Conservation (phyloP, 495 filamentous ascomycete species). For the Hypoxylon cercidicola region DNA sequence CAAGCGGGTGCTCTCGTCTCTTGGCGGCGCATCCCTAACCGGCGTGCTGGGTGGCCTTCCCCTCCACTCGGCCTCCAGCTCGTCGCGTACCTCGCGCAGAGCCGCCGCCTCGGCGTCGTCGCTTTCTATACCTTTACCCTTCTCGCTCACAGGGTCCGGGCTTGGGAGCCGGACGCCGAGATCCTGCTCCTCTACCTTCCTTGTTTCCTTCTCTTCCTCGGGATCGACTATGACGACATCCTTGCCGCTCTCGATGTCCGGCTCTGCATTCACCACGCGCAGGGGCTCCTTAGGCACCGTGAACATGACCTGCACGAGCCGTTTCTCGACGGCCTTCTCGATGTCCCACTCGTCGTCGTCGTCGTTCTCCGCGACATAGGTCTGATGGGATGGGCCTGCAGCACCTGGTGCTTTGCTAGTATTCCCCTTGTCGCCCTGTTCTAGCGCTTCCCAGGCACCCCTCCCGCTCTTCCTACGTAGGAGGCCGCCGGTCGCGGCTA, state of each 20-base stretch:
- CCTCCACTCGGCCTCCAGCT: conserved; percentile 41
- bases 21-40: background rate
- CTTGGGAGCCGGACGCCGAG: conserved; percentile 13
- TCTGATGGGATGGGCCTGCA: conserved; percentile 2
- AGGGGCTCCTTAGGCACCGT: conserved; percentile 87
- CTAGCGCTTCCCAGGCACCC: conserved; percentile 53
- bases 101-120: conserved; percentile 26
- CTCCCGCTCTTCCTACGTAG: conserved; percentile 55
- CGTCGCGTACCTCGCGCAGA: conserved; percentile 35
- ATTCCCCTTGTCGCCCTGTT: conserved; percentile 23
- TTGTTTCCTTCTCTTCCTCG: conserved; percentile 27
- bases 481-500: conserved; percentile 46
- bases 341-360: conserved; percentile 89
- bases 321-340: conserved; percentile 79
- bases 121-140: conserved; percentile 9
- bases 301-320: conserved; percentile 93
- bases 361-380: conserved; percentile 18
- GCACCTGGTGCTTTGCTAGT: conserved; percentile 20
- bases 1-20: conserved; percentile 20
- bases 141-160: conserved; percentile 32
- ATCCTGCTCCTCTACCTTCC: conserved; percentile 14
- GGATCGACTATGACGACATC: conserved; percentile 45
- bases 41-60: conserved; percentile 16
- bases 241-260: conserved; percentile 57
- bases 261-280: conserved; percentile 82